Evolutionary conservation across 371 early-diverging fungal genomes (phyloP).

Genomic region (Rhizopus delemar): DNA sequence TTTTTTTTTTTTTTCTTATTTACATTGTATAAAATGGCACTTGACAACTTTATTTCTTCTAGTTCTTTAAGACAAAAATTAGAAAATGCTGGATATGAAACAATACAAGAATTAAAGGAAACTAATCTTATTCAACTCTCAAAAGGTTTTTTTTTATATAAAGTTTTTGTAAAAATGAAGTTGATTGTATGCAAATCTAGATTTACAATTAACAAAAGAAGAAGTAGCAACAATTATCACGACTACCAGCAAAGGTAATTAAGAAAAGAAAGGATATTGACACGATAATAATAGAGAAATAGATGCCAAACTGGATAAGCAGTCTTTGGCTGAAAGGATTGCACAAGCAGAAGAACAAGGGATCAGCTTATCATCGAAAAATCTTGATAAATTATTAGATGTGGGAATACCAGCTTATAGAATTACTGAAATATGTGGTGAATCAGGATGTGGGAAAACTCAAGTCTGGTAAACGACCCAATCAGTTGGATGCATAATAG

Average conservation of each 20-base stretch:
- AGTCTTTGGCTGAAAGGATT: conserved; percentile 11
- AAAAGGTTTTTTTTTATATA: conserved; percentile 21
- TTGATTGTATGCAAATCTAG: conserved; percentile 5
- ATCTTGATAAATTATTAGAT: conserved; percentile 51
- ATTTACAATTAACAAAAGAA: conserved; percentile 14
- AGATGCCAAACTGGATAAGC: neutral
- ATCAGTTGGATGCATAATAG: neutral
- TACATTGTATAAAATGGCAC: conserved; percentile 6
- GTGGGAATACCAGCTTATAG: conserved; percentile 51
- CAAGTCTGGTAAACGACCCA: conserved; percentile 55
- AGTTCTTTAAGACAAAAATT: conserved; percentile 24
- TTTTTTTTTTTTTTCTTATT: neutral
- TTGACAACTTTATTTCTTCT: conserved; percentile 1
- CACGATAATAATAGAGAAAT: neutral
- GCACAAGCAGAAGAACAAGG: conserved; percentile 12
- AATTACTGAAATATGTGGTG: conserved; percentile 68
- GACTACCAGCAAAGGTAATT: conserved; percentile 10
- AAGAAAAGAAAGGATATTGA: neutral
- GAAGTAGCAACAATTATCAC: conserved; percentile 11
- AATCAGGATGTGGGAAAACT: conserved; percentile 69
- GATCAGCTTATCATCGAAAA: conserved; percentile 43
- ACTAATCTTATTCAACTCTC: conserved; percentile 21
- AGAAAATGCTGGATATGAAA: conserved; percentile 31
- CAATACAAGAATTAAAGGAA: conserved; percentile 23
- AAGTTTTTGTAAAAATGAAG: neutral